A percentile compares a stretch with the other conserved stretches of the same genome.
These are phyloP conservation scores for Gossypium gossypioides DNA, from an alignment of 441 rosid species.

Conservation along the genomic window DNA sequence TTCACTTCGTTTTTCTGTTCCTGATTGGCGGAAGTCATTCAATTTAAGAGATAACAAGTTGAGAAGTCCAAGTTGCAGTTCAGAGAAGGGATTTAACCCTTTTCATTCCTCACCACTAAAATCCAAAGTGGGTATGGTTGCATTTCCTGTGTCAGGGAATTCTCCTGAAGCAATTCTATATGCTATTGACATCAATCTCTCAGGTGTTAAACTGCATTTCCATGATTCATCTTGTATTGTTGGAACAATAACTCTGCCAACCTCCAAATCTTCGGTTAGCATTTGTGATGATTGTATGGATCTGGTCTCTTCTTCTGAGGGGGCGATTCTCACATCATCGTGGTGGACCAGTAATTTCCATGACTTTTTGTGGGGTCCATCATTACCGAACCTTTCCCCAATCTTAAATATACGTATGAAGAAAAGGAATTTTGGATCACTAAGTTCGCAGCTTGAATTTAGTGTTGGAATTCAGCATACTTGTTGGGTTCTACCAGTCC, in stretches of 20 bases:
- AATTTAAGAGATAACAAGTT: constrained; percentile 30
- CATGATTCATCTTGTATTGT: constrained; percentile 74
- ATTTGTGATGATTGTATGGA: constrained; percentile 43
- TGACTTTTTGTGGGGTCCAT: constrained; percentile 70
- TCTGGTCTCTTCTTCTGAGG: constrained; percentile 60
- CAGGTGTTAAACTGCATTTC: constrained; percentile 55
- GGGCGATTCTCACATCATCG: constrained; percentile 60
- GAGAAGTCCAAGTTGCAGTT: constrained; percentile 29
- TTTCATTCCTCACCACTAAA: constrained; percentile 13
- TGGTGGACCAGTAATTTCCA: constrained; percentile 48
- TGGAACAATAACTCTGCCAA: constrained; percentile 58
- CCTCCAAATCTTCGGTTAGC: constrained; percentile 37
- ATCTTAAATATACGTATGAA: constrained; percentile 60
- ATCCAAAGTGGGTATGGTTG: constrained; percentile 15
- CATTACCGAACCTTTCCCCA: constrained; percentile 43
- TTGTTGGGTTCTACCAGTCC: constrained; percentile 60
- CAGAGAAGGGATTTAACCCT: constrained; percentile 23
- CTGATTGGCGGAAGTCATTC: constrained; percentile 58
- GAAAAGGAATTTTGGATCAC: constrained; percentile 36
- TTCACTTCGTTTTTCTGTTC: constrained; percentile 37
- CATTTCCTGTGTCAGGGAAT: constrained; percentile 19
- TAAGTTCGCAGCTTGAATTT: constrained; percentile 57
- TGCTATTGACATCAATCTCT: constrained; percentile 41
- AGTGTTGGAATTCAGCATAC: constrained; percentile 82
- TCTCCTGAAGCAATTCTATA: constrained; percentile 22